Percentiles rank a stretch among this genome's conserved stretches.
Conservation (phyloP, 768 basidiomycete species). For the Suillus paluster region DNA sequence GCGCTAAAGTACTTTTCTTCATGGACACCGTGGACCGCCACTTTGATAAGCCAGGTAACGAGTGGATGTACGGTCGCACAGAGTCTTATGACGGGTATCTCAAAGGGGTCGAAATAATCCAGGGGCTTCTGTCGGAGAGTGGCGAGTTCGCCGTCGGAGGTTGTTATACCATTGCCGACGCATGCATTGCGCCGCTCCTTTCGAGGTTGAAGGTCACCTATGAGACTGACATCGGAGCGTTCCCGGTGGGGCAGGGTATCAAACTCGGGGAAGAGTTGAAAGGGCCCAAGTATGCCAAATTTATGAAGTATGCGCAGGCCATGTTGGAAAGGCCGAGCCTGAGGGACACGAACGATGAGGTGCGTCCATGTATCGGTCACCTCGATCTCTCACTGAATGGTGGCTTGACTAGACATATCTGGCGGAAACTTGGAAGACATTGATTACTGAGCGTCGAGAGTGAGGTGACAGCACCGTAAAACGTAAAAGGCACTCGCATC, state of each 20-base stretch:
- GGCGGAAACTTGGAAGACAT: neutral
- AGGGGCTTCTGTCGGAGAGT: constrained; percentile 47
- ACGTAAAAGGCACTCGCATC: neutral
- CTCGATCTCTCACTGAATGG: neutral
- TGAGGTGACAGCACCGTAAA: neutral
- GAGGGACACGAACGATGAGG: constrained; percentile 55
- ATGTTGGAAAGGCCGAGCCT: constrained; percentile 56
- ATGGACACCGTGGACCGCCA: constrained; percentile 54
- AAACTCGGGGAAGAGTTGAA: constrained; percentile 45
- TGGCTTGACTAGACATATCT: neutral
- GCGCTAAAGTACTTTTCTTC: constrained; percentile 65
- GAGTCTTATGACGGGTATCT: constrained; percentile 45
- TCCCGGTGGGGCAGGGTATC: constrained; percentile 49
- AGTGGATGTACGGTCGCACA: constrained; percentile 35
- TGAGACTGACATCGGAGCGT: constrained; percentile 55
- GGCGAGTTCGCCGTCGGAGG: constrained; percentile 39
- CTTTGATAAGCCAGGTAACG: constrained; percentile 40
- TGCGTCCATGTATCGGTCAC: constrained; percentile 28
- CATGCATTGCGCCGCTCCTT: constrained; percentile 60
- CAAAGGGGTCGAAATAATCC: constrained; percentile 49
- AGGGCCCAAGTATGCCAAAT: constrained; percentile 48
- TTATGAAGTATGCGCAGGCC: constrained; percentile 50
- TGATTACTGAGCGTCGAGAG: neutral
- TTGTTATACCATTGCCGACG: constrained; percentile 54
- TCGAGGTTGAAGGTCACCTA: constrained; percentile 49